Base-by-base conservation (phyloP, 805 yeast species). In the Saccharomycopsis fermentans region DNA sequence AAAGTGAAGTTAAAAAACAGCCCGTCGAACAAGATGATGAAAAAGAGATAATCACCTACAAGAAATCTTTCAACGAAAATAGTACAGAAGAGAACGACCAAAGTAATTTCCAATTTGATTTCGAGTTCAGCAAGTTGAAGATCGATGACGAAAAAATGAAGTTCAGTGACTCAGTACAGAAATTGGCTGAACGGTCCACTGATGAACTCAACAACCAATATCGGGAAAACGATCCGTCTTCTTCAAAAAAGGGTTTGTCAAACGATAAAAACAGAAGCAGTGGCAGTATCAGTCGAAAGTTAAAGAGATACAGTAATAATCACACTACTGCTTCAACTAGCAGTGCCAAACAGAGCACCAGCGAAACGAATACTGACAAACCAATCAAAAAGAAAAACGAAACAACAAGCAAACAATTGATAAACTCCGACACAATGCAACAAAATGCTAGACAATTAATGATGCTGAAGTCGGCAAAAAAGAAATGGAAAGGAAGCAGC, bases 81-180 rank as follows among this genome's bases (percentile, higher is more conserved):
- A 54, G 54, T 34, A 35, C 27, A 19, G 62, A 58, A 32, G 17
- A 21, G 43, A 36, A 32, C 9, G 58, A 58, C 32, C 58, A 58
- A 29, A 59, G 57, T 21, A 59, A 54, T 19, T 61, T 61, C 27
- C 58, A 58, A 35, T 61, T 61, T 40, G 59, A 61, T 27, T 61
- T 61, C 26, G 56, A 61, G 26, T 61, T 61, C 39, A 55, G 59
- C 26, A 61, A 61, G 35, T 53, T 61, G 32, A 57, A 61, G 47
- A 39, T 61, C 27, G 35, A 61, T 48, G 62, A 58, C 11, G 55
- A 54, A 9, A 36, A 58, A 32, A 50, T 61, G 27, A 55, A 61
- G 32, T 61, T 61, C 37, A 54, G 55, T 37, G 62, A 59, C n/a
- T 54, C 58, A 21, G 29, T 43, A 2, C 50, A 43, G n/a, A 43